Base-by-base conservation (phyloP, 768 basidiomycete species). In the Mrakia frigida region DNA sequence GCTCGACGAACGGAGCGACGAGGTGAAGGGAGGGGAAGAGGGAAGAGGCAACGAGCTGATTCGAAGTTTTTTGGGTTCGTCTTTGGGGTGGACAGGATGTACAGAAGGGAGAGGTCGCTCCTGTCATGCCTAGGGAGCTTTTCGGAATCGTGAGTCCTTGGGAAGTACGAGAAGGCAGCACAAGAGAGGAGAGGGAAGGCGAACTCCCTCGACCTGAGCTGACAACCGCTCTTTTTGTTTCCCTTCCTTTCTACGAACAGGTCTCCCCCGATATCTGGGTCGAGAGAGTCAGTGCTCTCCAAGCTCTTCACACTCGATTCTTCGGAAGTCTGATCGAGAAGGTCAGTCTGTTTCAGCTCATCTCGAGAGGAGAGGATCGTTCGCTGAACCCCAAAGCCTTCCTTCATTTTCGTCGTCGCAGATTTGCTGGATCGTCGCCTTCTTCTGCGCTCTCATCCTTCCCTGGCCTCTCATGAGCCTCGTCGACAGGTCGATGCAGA, bases 401-500 rank as follows among this genome's bases (percentile, higher is more conserved):
- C 13, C 46, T 14, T 43, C 43, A 13, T 43, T 43, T 33, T 28
- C 5, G 4, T 63, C 9, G 14, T 16, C 9, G 1, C 33, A 63
- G 61, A 37, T 63, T 33, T 21, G 18, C 35, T 63, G 61, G 61
- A 11, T 37, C 16, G 13, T 25, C 61, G 61, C 61, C 28, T 63
- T 63, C 16, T 14, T 63, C n/a, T 35, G 25, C 14, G 61, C 23
- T 14, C 18, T 63, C 31, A 37, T 35, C 61, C 35, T 63, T 33
- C 61, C 61, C 31, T 63, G 61, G 61, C 61, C 61, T 31, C 31
- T 63, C n/a, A 63, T 63, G 61, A 28, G n/a, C n/a, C 6, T 63
- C 35, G 61, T 37, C 16, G 61, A 63, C 28, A 33, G 61, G 13
- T 18, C n/a, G 28, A 33, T 35, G 61, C 18, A 21, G n/a, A 33